These are phyloP conservation scores for Halenospora varia DNA, from an alignment of 495 filamentous ascomycete species.

Conservation along the genomic window DNA sequence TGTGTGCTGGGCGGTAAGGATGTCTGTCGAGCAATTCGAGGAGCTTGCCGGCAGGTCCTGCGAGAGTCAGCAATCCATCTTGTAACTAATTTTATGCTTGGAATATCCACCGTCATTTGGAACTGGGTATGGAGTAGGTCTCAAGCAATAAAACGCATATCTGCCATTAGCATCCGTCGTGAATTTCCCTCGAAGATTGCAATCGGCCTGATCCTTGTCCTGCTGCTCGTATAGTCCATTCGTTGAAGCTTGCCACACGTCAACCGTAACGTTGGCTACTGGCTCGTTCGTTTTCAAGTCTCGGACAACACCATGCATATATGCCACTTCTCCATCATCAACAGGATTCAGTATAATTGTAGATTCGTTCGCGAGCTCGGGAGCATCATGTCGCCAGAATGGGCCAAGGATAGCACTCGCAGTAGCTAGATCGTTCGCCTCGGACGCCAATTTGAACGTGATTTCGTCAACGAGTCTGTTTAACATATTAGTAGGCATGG, in stretches of 20 bases:
- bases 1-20: constrained; percentile 80
- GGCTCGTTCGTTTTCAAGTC: constrained; percentile 71
- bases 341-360: constrained; percentile 69
- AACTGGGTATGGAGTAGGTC: constrained; percentile 76
- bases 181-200: constrained; percentile 85
- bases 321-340: constrained; percentile 53
- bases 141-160: constrained; percentile 78
- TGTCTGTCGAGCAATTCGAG: constrained; percentile 72
- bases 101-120: constrained; percentile 62
- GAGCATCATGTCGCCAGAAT: constrained; percentile 83
- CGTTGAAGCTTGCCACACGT: constrained; percentile 82
- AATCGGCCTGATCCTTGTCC: constrained; percentile 71
- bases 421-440: constrained; percentile 64
- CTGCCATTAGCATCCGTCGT: constrained; percentile 68
- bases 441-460: constrained; percentile 73
- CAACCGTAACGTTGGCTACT: constrained; percentile 67
- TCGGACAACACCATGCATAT: constrained; percentile 71
- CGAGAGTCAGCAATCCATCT: not conserved
- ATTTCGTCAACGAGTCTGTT: constrained; percentile 74
- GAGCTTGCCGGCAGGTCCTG: constrained; percentile 60
- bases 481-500: not conserved
- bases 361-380: constrained; percentile 66
- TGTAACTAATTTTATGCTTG: not conserved
- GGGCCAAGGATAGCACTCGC: constrained; percentile 81
- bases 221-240: constrained; percentile 92